A percentile compares a stretch with the other conserved stretches of the same genome.
Evolutionary conservation across 305 asterid genomes (phyloP).

Genomic region (Fraxinus baroniana): DNA sequence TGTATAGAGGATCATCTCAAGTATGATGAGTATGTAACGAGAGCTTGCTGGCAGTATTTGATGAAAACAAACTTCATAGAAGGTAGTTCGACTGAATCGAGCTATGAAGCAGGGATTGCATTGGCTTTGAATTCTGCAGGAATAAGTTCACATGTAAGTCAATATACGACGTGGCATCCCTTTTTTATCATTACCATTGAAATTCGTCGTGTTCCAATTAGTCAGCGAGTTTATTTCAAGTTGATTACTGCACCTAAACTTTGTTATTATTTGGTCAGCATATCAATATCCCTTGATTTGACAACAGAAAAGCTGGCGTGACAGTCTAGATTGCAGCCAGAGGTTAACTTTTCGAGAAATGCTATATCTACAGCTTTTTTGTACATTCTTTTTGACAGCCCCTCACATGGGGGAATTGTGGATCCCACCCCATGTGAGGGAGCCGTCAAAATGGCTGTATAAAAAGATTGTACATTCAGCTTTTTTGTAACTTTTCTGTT

Average conservation of each 20-base stretch:
- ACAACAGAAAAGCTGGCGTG: not conserved
- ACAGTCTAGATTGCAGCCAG: not conserved
- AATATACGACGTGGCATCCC: not conserved
- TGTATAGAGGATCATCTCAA: constrained; percentile 59
- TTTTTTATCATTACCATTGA: not conserved
- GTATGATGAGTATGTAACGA: constrained; percentile 45
- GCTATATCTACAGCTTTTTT: too few relatives aligned
- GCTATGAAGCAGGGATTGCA: constrained; percentile 67
- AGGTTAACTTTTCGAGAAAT: not conserved
- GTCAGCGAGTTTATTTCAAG: not conserved
- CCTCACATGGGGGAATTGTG: too few relatives aligned
- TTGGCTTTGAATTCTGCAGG: constrained; percentile 64
- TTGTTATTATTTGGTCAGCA: not conserved
- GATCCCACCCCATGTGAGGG: too few relatives aligned
- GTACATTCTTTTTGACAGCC: too few relatives aligned
- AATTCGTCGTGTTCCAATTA: not conserved
- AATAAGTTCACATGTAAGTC: constrained; percentile 48
- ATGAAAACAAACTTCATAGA: constrained; percentile 37
- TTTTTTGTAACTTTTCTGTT: not conserved
- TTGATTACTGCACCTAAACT: not conserved
- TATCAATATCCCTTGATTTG: not conserved
- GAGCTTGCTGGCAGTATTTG: constrained; percentile 45
- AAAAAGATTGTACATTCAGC: too few relatives aligned
- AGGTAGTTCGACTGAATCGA: constrained; percentile 41
- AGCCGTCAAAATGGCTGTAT: too few relatives aligned